Evolutionary conservation across 176 grass and related monocot species (phyloP).

Genomic region (Triticum monococcum): DNA sequence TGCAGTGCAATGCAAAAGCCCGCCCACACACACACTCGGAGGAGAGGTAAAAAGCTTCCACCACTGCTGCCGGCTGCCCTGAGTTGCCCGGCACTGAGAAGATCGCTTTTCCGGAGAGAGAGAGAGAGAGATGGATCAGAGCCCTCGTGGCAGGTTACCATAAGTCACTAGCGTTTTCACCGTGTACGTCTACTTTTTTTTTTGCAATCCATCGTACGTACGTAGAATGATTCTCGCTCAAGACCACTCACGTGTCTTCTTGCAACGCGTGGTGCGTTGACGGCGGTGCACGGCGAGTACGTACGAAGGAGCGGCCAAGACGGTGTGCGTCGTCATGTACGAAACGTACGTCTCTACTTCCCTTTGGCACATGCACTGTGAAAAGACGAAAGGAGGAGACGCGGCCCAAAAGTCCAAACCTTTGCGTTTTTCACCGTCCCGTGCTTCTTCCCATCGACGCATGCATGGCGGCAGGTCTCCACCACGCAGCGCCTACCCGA

Average conservation of each 20-base stretch:
- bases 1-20: not conserved
- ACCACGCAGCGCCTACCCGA: not conserved
- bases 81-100: not conserved
- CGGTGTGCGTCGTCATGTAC: too few species aligned
- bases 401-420: not conserved
- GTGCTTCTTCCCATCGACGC: not conserved
- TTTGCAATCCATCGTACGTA: too few species aligned
- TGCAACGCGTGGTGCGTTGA: too few species aligned
- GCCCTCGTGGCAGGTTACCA: too few species aligned
- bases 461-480: not conserved
- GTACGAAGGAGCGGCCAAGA: too few species aligned
- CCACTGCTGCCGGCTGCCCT: not conserved
- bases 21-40: not conserved
- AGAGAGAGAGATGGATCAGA: too few species aligned
- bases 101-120: not conserved
- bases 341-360: not conserved
- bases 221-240: too few species aligned
- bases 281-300: too few species aligned
- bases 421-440: conserved; percentile 16
- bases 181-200: not conserved
- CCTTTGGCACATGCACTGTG: not conserved
- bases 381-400: not conserved
- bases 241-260: too few species aligned
- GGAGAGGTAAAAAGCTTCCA: not conserved
- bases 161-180: not conserved